These are phyloP conservation scores for Phytophthora megakarya DNA, from an alignment of 352 stramenopile species.

Conservation along the genomic window DNA sequence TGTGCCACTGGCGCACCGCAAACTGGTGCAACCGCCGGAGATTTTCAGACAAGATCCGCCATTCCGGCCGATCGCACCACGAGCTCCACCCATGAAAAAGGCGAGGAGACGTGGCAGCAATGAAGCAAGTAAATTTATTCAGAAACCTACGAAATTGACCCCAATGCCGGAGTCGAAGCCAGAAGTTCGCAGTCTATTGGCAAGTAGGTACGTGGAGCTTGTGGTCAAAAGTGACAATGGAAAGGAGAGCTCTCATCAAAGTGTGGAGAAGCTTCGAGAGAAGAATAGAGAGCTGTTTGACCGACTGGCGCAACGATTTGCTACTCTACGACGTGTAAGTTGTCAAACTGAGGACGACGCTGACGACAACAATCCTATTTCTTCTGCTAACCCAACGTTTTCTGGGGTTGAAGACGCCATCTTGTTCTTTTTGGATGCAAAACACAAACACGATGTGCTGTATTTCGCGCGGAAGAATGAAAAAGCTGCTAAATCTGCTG, in stretches of 20 bases:
- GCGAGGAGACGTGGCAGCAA: not conserved
- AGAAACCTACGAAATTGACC: constrained; percentile 27
- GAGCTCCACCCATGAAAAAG: constrained; percentile 5
- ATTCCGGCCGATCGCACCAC: constrained; percentile 36
- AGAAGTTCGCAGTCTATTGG: constrained; percentile 18
- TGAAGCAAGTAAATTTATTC: not conserved
- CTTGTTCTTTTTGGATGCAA: constrained; percentile 71
- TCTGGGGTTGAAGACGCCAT: constrained; percentile 68
- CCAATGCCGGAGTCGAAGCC: constrained; percentile 13
- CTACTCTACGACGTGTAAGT: constrained; percentile 23
- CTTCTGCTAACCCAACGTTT: constrained; percentile 7
- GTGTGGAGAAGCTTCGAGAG: constrained; percentile 37
- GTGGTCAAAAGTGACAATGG: not conserved
- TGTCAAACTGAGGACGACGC: not conserved
- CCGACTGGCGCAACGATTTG: constrained; percentile 39
- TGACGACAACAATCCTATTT: constrained; percentile 8
- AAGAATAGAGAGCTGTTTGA: constrained; percentile 47
- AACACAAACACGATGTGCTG: constrained; percentile 71
- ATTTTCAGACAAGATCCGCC: constrained; percentile 52
- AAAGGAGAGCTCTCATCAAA: not conserved
- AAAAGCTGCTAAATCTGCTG: constrained; percentile 6
- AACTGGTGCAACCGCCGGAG: constrained; percentile 53
- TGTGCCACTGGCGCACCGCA: constrained; percentile 67
- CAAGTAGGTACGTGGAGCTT: constrained; percentile 25
- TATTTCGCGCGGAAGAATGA: constrained; percentile 55